These are phyloP conservation scores for Mucor circinelloides DNA, from an alignment of 371 early-diverging fungal genomes.

Conservation along the genomic window DNA sequence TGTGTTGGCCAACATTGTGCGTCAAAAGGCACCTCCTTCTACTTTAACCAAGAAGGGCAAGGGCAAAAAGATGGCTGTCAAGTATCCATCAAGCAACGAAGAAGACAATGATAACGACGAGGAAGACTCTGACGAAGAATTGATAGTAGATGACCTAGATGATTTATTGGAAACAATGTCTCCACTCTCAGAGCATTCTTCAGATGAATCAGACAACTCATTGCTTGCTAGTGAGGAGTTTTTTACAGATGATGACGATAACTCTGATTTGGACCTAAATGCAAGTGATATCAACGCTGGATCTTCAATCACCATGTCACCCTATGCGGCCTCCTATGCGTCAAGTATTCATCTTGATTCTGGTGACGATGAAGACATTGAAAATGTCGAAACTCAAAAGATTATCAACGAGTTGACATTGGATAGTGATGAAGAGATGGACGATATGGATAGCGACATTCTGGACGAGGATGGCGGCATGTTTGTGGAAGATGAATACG, in stretches of 20 bases:
- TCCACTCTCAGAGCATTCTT: conserved; percentile 25
- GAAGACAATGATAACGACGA: neutral
- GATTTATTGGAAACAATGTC: conserved; percentile 37
- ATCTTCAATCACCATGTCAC: conserved; percentile 5
- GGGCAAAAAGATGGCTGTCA: neutral
- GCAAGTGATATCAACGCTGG: neutral
- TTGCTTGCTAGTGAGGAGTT: conserved; percentile 14
- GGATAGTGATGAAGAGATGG: conserved; percentile 29
- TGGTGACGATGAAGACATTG: conserved; percentile 48
- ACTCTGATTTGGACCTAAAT: neutral
- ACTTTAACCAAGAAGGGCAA: neutral
- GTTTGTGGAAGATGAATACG: conserved; percentile 41
- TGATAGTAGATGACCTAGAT: conserved; percentile 32
- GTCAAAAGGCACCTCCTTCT: conserved; percentile 9
- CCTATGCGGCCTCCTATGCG: conserved; percentile 19
- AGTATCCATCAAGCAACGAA: neutral
- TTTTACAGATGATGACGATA: conserved; percentile 21
- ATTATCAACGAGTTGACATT: conserved; percentile 39
- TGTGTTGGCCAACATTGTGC: conserved; percentile 9
- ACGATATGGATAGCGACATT: conserved; percentile 18
- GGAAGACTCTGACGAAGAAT: conserved; percentile 25
- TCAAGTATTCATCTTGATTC: conserved; percentile 47
- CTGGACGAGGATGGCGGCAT: conserved; percentile 26
- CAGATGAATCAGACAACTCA: conserved; percentile 8
- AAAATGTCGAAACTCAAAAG: conserved; percentile 42